Conservation (phyloP, 2,329 filamentous ascomycete genomes). For the Colletotrichum sp. region DNA sequence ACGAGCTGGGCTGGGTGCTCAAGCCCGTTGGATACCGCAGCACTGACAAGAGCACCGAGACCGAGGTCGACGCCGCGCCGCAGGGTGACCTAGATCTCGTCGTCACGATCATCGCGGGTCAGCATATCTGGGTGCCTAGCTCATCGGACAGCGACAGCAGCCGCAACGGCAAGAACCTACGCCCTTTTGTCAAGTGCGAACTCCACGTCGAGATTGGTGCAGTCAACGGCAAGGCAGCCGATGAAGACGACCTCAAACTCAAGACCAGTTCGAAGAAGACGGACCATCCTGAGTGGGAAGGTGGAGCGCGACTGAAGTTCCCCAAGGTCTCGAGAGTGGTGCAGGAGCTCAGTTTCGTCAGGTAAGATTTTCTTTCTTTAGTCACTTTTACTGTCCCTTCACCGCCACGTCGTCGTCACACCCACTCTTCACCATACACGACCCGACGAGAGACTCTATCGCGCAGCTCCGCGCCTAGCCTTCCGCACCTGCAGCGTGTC, state of each 20-base stretch:
- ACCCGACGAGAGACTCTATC: background rate
- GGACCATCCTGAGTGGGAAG: conserved; percentile 65
- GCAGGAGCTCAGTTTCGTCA: conserved; percentile 73
- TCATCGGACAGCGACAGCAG: conserved; percentile 31
- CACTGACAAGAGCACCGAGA: conserved; percentile 39
- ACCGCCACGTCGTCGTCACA: conserved; percentile 5
- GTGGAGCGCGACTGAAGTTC: conserved; percentile 63
- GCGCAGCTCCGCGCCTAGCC: conserved; percentile 2
- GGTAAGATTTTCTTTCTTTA: conserved; percentile 52
- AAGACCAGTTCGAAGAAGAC: conserved; percentile 60
- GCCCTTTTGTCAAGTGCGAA: conserved; percentile 79
- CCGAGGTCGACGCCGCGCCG: conserved; percentile 49
- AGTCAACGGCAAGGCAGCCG: conserved; percentile 38
- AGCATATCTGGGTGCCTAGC: conserved; percentile 69
- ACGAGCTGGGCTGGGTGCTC: conserved; percentile 80
- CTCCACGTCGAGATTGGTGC: conserved; percentile 74
- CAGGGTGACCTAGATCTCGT: conserved; percentile 66
- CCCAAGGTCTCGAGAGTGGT: conserved; percentile 61
- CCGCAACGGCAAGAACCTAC: conserved; percentile 46
- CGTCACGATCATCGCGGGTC: conserved; percentile 77
- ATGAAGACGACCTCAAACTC: conserved; percentile 63
- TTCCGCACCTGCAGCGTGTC: background rate
- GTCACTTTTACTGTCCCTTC: conserved; percentile 1
- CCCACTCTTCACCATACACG: background rate
- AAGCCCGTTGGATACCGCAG: conserved; percentile 79